Percentiles rank a stretch among this genome's conserved stretches.
phyloP scores from a whole-genome alignment of 805 yeast genomes.

The Ascoidea asiatica region DNA sequence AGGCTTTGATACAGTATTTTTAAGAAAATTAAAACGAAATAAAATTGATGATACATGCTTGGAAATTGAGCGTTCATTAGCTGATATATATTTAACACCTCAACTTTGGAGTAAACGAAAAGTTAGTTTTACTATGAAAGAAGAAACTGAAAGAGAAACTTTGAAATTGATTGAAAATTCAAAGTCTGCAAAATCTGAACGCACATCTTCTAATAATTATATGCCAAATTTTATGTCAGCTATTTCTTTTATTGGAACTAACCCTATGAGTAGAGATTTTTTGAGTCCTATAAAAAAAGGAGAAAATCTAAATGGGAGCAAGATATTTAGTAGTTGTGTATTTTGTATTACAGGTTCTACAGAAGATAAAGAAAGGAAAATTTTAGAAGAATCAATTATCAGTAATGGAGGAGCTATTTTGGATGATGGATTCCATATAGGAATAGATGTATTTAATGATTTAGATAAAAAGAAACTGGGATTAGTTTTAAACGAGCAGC shows the following conservation, averaged over 20 bases:
- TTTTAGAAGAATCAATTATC: constrained; percentile 3
- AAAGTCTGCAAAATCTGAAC: too few species aligned
- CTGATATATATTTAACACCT: constrained; percentile 24
- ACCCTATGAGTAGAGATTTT: too few species aligned
- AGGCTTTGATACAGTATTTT: constrained; percentile 41
- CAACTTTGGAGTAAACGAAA: constrained; percentile 25
- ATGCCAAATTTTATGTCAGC: too few species aligned
- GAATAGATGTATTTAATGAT: constrained; percentile 12
- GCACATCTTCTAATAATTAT: too few species aligned
- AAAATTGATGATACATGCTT: constrained; percentile 7
- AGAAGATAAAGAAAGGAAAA: constrained; percentile 1
- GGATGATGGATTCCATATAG: constrained; percentile 19
- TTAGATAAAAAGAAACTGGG: constrained; percentile 4
- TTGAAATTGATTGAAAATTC: too few species aligned
- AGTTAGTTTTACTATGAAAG: constrained; percentile 8
- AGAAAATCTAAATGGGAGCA: too few species aligned
- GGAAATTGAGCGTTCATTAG: constrained; percentile 17
- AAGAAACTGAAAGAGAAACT: constrained; percentile 11
- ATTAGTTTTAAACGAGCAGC: constrained; percentile 8
- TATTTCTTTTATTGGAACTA: too few species aligned
- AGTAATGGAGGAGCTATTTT: constrained; percentile 24
- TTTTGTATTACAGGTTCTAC: constrained; percentile 9
- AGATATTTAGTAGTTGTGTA: constrained; percentile 1
- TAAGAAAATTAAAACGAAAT: constrained; percentile 17
- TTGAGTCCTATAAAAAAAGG: too few species aligned